Base-by-base conservation (phyloP, 164 flowering plant species). In the Vitis cinerea region DNA sequence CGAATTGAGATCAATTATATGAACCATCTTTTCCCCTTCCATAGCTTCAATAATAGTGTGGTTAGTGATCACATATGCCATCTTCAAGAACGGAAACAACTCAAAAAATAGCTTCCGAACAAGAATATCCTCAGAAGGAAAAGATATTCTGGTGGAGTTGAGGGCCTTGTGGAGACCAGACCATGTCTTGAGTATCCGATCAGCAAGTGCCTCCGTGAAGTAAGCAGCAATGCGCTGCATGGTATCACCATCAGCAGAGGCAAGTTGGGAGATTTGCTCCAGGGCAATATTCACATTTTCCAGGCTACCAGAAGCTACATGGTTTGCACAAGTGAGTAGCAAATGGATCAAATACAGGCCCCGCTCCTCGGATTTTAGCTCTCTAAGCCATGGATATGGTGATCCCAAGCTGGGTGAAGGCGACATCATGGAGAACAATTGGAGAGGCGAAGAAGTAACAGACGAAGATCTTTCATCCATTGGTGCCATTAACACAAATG, bases 11-110 rank as follows among this genome's bases (percentile, higher is more conserved):
- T 86, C 87, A 63, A 86, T 84, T n/a, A 86, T 54, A 63, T 86
- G 90, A 61, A 86, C 78, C 77, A 84, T 77, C 79, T 83, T 84
- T 53, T 86, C 87, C 15, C 81, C 87, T 63, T 84, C 90, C 87
- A 86, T 86, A 44, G 90, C 84, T 72, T 86, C 90, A 2, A 84
- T 27, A 48, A 86, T 84, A 15, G 90, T 86, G 47, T 84, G 87
- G 61, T 86, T 86, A 2, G 85, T 71, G 50, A 86, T 77, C 65
- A 83, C 78, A 68, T 72, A 82, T 10, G 81, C 72, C 50, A 82
- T 63, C 67, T 80, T 86, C 69, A 82, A 37, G 66, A 84, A 81
- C 0, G 90, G 90, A 23, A 77, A 80, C 59, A 84, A 69, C 27
- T 86, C 82, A 9, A 76, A 81, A 53, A 86, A 86, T 65, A 84